These are phyloP conservation scores for Persicaria maculosa DNA, from an alignment of 148 eudicot species.

Conservation along the genomic window DNA sequence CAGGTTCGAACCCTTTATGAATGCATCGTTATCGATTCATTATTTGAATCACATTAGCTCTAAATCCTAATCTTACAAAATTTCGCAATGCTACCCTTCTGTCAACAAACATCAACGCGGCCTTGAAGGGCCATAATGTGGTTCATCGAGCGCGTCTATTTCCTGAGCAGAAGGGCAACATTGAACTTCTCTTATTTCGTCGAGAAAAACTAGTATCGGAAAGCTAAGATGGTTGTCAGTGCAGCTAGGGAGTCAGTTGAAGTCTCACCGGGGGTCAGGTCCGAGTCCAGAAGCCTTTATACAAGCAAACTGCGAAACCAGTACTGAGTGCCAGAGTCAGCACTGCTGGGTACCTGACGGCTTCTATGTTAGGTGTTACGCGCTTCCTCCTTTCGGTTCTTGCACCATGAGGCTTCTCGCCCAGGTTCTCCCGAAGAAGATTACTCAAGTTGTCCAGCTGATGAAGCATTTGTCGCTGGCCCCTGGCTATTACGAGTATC, in stretches of 20 bases:
- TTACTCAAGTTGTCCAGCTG: slow-evolving; percentile 67
- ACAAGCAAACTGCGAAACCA: slow-evolving; percentile 54
- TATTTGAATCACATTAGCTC: not conserved
- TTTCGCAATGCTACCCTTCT: not conserved
- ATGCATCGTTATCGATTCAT: not conserved
- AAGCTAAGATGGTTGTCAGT: not conserved
- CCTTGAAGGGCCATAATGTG: too few relatives aligned
- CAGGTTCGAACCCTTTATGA: not conserved
- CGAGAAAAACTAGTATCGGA: not conserved
- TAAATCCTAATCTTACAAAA: not conserved
- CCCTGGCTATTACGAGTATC: slow-evolving; percentile 57
- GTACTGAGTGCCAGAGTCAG: slow-evolving; percentile 46
- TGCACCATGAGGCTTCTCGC: slow-evolving; percentile 30
- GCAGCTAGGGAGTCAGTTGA: too few relatives aligned
- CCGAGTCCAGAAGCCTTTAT: slow-evolving; percentile 36
- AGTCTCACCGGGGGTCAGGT: not conserved
- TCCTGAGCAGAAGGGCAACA: not conserved
- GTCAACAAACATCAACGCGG: not conserved
- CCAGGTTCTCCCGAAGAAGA: slow-evolving; percentile 45
- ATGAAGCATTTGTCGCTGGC: slow-evolving; percentile 77
- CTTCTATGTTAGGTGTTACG: slow-evolving; percentile 24
- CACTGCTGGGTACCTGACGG: slow-evolving; percentile 25
- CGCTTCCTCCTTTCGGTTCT: slow-evolving; percentile 29
- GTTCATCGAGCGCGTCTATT: not conserved
- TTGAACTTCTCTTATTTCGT: not conserved